Evolutionary conservation across 1,139 yeast genomes (phyloP).

Genomic region (Taphrina deformans): DNA sequence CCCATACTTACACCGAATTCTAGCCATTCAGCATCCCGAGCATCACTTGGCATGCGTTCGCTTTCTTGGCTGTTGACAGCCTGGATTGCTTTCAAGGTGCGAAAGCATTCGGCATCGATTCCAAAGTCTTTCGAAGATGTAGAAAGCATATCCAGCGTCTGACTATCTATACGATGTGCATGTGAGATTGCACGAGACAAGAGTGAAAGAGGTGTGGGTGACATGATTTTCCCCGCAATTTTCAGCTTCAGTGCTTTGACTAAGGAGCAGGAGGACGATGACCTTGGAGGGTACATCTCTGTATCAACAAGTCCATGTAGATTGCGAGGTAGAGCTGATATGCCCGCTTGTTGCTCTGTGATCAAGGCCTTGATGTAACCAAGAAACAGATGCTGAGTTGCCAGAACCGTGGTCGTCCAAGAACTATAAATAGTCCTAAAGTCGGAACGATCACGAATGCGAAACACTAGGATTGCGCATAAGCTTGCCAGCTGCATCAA

Average conservation of each 20-base stretch:
- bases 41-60: constrained; percentile 1
- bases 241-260: constrained; percentile 2
- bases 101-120: not conserved
- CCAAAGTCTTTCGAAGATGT: not conserved
- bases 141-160: not conserved
- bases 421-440: constrained; percentile 1
- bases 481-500: constrained; percentile 2
- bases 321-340: constrained; percentile 1
- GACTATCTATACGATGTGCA: constrained; percentile 9
- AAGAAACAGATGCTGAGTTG: constrained; percentile 15
- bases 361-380: constrained; percentile 4
- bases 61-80: not conserved
- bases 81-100: not conserved
- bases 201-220: constrained; percentile 2
- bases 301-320: not conserved
- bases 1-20: not conserved
- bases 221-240: not conserved
- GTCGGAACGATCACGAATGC: not conserved
- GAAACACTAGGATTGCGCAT: constrained; percentile 6
- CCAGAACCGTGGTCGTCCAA: constrained; percentile 2
- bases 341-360: not conserved
- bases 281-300: constrained; percentile 7
- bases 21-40: constrained; percentile 2
- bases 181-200: constrained; percentile 3
- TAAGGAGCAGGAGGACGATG: not conserved